Base-by-base conservation (phyloP, 1,284 basidiomycete species). In the Sporisorium graminicola region DNA sequence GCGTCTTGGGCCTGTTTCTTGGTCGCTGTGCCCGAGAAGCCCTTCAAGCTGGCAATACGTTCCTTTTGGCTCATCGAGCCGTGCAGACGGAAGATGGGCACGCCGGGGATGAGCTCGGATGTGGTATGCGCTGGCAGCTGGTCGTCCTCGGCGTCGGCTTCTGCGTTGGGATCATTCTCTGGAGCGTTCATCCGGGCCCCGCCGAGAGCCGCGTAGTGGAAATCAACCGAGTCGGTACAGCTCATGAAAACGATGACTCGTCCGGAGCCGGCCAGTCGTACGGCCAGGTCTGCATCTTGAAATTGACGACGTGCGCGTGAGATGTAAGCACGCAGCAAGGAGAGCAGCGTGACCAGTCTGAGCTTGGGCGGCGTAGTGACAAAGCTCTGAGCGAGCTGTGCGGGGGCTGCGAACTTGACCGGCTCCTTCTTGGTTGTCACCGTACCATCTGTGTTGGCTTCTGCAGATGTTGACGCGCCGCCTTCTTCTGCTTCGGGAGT, bases 151-250 rank as follows among this genome's bases (percentile, higher is more conserved):
- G 82, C 81, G 0, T 80, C 86, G 4, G 63, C 69, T 20, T 55
- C 52, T 16, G 61, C 51, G 13, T 65, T 49, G 44, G 61, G 55
- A 16, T 63, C 62, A 47, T 73, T 62, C 37, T 84, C 80, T 3
- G 83, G 54, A 2, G 52, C 61, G 12, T 89, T 90, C 93, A 98
- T 96, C 10, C 87, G 86, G 22, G 93, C 89, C 1, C 91, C 90
- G 1, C 92, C 93, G 0, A 99, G 87, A n/a, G 98, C 88, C 52
- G 90, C 90, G 93, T 94, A 99, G 85, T 98, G 94, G 84, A 95
- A 98, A 86, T 99, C 96, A 35, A 99, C 97, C 1, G 94, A 94
- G 86, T 98, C 95, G 3, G 95, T 99, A 80, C 95, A 98, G 80
- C 92, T 95, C 68, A 99, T 88, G 86, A 99, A 99, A 6, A 99